Evolutionary conservation across 73 alveolate genomes (phyloP), one percentile per base, ranked within the genome.

Genomic region (Breviolum minutum): DNA sequence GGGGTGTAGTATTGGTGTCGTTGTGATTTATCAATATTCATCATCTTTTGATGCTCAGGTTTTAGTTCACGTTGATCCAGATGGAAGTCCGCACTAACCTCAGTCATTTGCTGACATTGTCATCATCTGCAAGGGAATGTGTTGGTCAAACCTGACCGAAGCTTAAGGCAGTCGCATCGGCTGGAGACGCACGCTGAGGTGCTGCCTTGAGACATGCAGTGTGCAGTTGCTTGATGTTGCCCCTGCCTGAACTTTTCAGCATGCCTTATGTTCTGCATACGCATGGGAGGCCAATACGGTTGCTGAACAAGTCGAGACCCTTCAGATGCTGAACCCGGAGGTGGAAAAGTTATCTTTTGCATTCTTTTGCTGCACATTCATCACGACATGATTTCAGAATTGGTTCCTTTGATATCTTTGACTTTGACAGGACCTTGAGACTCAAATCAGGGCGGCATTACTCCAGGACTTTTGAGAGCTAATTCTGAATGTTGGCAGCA

Each of bases 41-140:
- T 20, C 54, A 8, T 26, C 17, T 22, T 12, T 29, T 11, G 13
- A 17, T 85, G 14, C 96, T 16, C 13, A 92, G 98, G 98, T 92
- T 81, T 81, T 92, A 32, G 98, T 92, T 40, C 98, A 92, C 48
- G 98, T 92, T n/a, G 98, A 92, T 92, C 98, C 98, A 92, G 98
- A 92, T 27, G 98, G 98, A 24, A 92, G 98, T 61, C 98, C 98
- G 98, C 69, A 7, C 54, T 14, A 27, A 5, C n/a, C 98, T 40
- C 30, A 92, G 16, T n/a, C 63, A 30, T 9, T 77, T 77, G 0
- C 61, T 16, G 27, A 22, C 19, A 12, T 9, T 77, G 63, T 9
- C 54, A 40, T 40, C 54, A 2, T 40, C 3, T 40, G 54, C 54
- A 40, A 40, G 54, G 54, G 54, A 40, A 40, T 0, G 54, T 40